Conservation (phyloP, 371 early-diverging fungal genomes). For the Mortierella sp. region DNA sequence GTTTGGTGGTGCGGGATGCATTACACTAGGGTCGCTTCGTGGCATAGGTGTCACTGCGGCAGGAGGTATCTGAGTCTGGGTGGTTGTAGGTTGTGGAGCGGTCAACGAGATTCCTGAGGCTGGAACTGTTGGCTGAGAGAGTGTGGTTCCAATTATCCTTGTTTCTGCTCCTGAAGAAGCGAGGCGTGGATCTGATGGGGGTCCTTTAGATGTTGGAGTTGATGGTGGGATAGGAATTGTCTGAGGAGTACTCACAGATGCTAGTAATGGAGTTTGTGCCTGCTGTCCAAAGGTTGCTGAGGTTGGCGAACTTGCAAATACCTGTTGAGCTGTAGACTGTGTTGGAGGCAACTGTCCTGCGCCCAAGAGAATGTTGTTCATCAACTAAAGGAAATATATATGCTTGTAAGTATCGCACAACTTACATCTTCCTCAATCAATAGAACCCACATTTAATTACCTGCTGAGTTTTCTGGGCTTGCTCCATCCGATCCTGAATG, state of each 20-base stretch:
- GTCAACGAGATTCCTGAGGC: neutral
- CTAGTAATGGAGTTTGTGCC: neutral
- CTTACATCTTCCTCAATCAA: neutral
- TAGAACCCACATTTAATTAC: slow-evolving; percentile 9
- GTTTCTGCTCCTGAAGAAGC: neutral
- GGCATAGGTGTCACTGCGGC: neutral
- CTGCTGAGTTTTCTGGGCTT: slow-evolving; percentile 44
- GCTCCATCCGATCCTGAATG: slow-evolving; percentile 35
- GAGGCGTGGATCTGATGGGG: neutral
- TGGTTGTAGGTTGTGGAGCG: neutral
- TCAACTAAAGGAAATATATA: slow-evolving; percentile 15
- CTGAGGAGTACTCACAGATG: neutral
- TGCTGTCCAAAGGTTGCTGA: neutral
- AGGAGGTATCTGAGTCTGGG: neutral
- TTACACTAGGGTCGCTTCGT: neutral
- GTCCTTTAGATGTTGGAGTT: neutral
- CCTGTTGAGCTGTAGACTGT: neutral
- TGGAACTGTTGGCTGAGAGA: neutral
- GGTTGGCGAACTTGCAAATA: neutral
- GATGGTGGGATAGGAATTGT: neutral
- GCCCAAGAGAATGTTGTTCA: slow-evolving; percentile 34
- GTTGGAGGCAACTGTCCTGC: slow-evolving; percentile 17
- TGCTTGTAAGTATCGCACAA: neutral
- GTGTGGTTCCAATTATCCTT: neutral
- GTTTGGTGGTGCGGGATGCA: neutral